Base-by-base conservation (phyloP, 169 alveolate genomes). In the Eimeria acervulina region DNA sequence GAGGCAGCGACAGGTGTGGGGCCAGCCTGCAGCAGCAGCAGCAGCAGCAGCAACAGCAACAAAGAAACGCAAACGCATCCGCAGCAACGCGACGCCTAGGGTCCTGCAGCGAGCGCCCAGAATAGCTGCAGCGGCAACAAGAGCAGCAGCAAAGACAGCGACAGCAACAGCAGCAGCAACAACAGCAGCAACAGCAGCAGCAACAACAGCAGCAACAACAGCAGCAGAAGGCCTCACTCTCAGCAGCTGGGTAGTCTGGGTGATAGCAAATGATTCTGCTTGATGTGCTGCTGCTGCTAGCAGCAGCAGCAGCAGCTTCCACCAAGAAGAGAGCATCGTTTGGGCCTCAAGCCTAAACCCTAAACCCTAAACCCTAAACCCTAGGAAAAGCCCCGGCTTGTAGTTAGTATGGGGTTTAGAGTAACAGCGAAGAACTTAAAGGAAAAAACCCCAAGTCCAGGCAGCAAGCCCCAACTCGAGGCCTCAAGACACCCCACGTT, bases 401-500 rank as follows among this genome's bases (percentile, higher is more conserved):
- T 72, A 66, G 76, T 28, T 12, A 66, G 23, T 66, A 15, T 2
- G 0, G 33, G 76, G 40, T 2, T 15, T 26, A 17, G 17, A 26
- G 1, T 66, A 23, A 23, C 76, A 12, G 15, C 76, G 36, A 31
- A 72, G 13, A 72, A 31, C 42, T 40, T 72, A 72, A 72, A 72
- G 26, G 26, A 42, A 15, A 51, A 72, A 72, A 72, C 84, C 84
- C 84, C 31, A 72, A 72, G 31, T n/a, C 84, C 84, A 26, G n/a
- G n/a, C n/a, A n/a, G n/a, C 15, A 19, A 66, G 76, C 23, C 76
- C 15, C 42, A 36, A 40, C 47, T 28, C 84, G 38, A 72, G 78
- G 84, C 84, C 55, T 72, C 26, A 28, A 78, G 68, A 36, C 89
- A 78, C 89, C 89, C 89, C 89, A 78, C 89, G 89, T 78, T 63